Evolutionary conservation across 2,329 filamentous ascomycete genomes (phyloP).

Genomic region (Penicillium sp.): DNA sequence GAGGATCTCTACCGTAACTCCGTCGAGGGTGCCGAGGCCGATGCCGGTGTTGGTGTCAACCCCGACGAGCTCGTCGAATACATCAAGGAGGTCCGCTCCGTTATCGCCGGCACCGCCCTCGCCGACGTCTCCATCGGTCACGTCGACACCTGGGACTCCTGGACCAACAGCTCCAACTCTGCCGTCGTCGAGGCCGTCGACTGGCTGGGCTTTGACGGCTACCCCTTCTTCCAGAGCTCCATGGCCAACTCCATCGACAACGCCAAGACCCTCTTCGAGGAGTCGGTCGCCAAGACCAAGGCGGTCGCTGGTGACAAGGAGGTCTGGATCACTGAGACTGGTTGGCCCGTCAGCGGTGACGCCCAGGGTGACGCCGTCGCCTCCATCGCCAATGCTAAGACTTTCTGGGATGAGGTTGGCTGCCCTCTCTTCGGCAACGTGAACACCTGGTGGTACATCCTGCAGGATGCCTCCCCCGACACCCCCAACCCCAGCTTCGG

Average conservation of each 20-base stretch:
- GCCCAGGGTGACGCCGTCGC: conserved; percentile 55
- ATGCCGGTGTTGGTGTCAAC: conserved; percentile 54
- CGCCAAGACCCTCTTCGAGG: conserved; percentile 59
- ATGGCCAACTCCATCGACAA: conserved; percentile 57
- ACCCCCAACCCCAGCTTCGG: conserved; percentile 36
- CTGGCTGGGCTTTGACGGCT: conserved; percentile 79
- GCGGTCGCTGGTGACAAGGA: conserved; percentile 56
- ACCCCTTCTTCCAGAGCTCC: conserved; percentile 71
- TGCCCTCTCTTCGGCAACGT: conserved; percentile 48
- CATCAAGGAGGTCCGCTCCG: conserved; percentile 58
- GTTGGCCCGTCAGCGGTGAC: conserved; percentile 68
- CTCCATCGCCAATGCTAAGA: conserved; percentile 59
- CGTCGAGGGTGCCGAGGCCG: conserved; percentile 62
- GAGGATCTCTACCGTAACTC: too few relatives aligned
- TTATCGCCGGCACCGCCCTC: conserved; percentile 54
- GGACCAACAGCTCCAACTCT: conserved; percentile 62
- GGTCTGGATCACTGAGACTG: conserved; percentile 82
- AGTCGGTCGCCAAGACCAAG: conserved; percentile 54
- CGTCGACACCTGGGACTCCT: conserved; percentile 81
- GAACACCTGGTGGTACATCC: conserved; percentile 41
- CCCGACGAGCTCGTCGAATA: conserved; percentile 58
- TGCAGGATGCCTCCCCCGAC: conserved; percentile 31
- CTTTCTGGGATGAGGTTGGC: conserved; percentile 69
- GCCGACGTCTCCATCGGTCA: conserved; percentile 58
- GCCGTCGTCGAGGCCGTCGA: conserved; percentile 62